Evolutionary conservation across 2,329 filamentous ascomycete species (phyloP).

Genomic region (Dryadomyces quercivorus): DNA sequence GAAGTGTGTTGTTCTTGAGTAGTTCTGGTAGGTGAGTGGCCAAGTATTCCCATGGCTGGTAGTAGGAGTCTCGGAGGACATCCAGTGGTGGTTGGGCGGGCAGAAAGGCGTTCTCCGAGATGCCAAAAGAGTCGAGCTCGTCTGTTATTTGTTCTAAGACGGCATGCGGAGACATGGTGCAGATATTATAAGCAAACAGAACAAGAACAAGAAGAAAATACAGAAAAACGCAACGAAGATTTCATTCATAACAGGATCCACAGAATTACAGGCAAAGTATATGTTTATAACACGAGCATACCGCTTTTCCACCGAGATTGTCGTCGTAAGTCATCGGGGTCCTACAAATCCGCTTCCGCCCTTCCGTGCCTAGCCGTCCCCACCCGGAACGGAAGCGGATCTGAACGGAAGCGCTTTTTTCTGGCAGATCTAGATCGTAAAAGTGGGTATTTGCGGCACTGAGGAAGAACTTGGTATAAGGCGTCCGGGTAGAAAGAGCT

Average conservation of each 20-base stretch:
- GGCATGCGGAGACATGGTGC: constrained; percentile 1
- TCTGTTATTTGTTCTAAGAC: neutral
- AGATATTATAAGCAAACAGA: no score
- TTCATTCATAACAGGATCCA: no score
- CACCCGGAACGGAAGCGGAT: neutral
- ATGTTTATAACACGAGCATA: no score
- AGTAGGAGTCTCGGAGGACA: constrained; percentile 57
- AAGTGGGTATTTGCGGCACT: neutral
- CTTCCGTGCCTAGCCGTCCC: neutral
- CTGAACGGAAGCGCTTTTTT: neutral
- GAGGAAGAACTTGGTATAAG: neutral
- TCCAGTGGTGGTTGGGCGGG: constrained; percentile 57
- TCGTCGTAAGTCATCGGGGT: neutral
- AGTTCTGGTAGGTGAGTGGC: constrained; percentile 54
- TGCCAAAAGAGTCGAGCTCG: neutral
- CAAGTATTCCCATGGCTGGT: constrained; percentile 66
- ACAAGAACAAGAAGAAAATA: neutral
- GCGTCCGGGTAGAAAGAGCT: neutral
- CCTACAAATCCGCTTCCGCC: neutral
- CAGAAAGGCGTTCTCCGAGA: constrained; percentile 59
- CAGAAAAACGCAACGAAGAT: no score
- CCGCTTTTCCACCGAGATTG: neutral
- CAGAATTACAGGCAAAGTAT: no score
- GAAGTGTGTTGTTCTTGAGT: constrained; percentile 51
- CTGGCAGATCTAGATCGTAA: no score